Evolutionary conservation across 2,329 filamentous ascomycete genomes (phyloP), one percentile per base, ranked within the genome.

Genomic region (Aspergillus sp.): DNA sequence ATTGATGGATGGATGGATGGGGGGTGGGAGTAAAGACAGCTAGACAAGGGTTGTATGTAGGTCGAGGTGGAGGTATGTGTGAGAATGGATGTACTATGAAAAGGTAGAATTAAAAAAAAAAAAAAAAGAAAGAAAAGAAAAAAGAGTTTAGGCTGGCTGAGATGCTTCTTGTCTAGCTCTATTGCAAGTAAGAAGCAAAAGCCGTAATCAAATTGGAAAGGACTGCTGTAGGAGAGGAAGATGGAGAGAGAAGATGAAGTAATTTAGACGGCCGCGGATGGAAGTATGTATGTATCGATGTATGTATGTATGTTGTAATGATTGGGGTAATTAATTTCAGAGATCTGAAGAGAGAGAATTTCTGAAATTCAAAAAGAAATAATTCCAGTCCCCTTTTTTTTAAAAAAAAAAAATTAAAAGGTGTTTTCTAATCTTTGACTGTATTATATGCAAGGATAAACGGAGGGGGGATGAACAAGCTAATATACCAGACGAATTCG

Each of bases 371-470:
- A 14, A 42, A 42, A 42, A 16, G 24, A 29, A 29, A 9, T 9
- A 29, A 29, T 42, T 42, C 14, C 3, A 6, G 36, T 42, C 36
- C 14, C 36, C 36, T 42, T 42, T 42, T 42, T 42, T 42, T 42
- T 2, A 2, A 2, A 20, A 20, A 20, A 20, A 2, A 20, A 20
- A 20, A 20, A 20, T 39, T 39, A 14, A 14, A 12, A 6, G 14
- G 36, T n/a, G 36, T 14, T 42, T 14, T 42, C 3, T 42, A 42
- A 59, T 58, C 18, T 36, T 24, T 18, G 49, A 45, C 10, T 36
- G 54, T 50, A 49, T 18, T 63, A 57, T 59, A 59, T 61, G 61
- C 61, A 63, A 63, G 56, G 56, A 59, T 61, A n/a, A n/a, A 49
- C 24, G n/a, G 46, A 49, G 46, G 24, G 46, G 45, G 10, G 22